Conservation (phyloP, 208 protist genomes). For the Zelonia costaricensis region DNA sequence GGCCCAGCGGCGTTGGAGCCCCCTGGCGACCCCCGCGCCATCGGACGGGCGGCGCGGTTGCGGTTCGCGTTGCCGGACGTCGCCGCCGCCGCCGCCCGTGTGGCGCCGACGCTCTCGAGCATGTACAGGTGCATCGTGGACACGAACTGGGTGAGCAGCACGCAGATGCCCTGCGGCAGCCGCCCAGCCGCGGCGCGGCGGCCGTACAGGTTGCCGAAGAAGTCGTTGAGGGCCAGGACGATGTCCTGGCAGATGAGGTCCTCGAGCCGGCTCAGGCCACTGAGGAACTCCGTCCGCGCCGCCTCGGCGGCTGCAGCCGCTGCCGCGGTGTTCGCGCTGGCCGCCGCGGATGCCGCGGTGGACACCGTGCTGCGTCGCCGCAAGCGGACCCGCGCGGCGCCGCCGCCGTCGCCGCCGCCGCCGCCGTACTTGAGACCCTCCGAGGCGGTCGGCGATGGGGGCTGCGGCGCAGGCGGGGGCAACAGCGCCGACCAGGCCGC, state of each 20-base stretch:
- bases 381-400: not conserved
- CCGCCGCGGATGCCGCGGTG: not conserved
- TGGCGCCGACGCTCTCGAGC: constrained; percentile 27
- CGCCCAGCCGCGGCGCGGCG: constrained; percentile 53
- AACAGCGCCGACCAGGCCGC: constrained; percentile 21
- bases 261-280: constrained; percentile 58
- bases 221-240: constrained; percentile 75
- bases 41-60: not conserved
- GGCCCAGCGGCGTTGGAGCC: not conserved
- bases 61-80: constrained; percentile 1
- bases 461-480: not conserved
- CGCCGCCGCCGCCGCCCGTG: not conserved
- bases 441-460: not conserved
- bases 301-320: constrained; percentile 1
- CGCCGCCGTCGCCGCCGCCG: not conserved
- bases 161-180: constrained; percentile 77
- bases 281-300: constrained; percentile 24
- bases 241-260: constrained; percentile 87
- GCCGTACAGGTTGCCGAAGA: constrained; percentile 78
- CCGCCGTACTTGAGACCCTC: constrained; percentile 2
- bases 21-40: not conserved
- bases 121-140: constrained; percentile 81
- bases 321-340: not conserved
- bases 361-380: not conserved
- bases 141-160: constrained; percentile 76